phyloP scores from a whole-genome alignment of 2,329 filamentous ascomycete genomes.

The Scedosporium aurantiacum region DNA sequence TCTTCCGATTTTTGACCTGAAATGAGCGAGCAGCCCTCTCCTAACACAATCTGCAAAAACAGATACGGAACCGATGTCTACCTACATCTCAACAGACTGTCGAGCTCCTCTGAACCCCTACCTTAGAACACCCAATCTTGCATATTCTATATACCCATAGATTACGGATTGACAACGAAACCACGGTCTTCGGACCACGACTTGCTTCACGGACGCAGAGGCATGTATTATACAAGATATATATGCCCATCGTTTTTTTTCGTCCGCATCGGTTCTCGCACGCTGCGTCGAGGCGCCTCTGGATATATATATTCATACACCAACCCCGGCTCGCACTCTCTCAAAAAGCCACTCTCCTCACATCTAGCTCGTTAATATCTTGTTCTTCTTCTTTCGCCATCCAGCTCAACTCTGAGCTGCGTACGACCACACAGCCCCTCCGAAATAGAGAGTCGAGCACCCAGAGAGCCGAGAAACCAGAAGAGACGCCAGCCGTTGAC shows the following conservation, averaged over 20 bases:
- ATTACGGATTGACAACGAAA: not conserved
- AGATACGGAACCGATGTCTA: conserved; percentile 98
- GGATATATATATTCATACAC: too few species aligned
- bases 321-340: too few species aligned
- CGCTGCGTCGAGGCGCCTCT: too few species aligned
- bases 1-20: not conserved
- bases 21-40: not conserved
- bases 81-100: conserved; percentile 90
- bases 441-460: not conserved
- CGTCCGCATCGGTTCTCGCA: too few species aligned
- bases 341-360: too few species aligned
- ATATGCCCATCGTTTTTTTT: too few species aligned
- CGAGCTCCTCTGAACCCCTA: conserved; percentile 87
- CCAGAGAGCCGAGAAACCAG: not conserved
- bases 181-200: not conserved
- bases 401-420: too few species aligned
- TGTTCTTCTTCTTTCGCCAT: too few species aligned
- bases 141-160: not conserved
- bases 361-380: too few species aligned
- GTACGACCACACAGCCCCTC: too few species aligned
- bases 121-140: conserved; percentile 49
- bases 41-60: conserved; percentile 11
- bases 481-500: not conserved
- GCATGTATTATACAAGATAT: too few species aligned
- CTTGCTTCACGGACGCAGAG: not conserved